phyloP scores from a whole-genome alignment of 179 eudicot genomes.

The Amaranthus tricolor region DNA sequence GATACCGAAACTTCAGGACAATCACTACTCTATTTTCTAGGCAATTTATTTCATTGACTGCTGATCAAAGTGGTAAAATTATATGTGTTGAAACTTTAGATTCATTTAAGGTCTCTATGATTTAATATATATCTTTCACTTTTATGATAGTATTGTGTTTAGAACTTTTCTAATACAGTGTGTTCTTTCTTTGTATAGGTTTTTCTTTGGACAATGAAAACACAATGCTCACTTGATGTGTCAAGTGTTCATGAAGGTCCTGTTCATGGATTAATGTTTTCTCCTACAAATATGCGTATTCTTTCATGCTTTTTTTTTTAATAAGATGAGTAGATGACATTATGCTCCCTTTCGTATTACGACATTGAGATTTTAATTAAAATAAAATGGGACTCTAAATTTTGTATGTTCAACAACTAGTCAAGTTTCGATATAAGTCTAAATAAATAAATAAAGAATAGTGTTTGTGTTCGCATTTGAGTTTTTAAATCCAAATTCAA shows the following conservation, averaged over 20 bases:
- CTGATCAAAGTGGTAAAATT: conserved; percentile 98
- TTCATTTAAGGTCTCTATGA: conserved; percentile 75
- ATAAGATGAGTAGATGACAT: too few relatives aligned
- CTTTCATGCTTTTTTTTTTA: conserved; percentile 11
- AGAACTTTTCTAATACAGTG: conserved; percentile 18
- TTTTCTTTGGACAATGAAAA: conserved; percentile 98
- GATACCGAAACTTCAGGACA: conserved; percentile 88
- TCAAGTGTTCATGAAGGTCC: conserved; percentile 96
- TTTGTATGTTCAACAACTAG: too few relatives aligned
- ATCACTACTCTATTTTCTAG: conserved; percentile 88
- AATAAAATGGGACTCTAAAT: too few relatives aligned
- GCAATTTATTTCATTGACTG: conserved; percentile 88
- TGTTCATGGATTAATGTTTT: conserved; percentile 91
- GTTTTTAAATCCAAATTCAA: too few relatives aligned
- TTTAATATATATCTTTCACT: background rate
- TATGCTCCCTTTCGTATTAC: too few relatives aligned
- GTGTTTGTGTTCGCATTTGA: too few relatives aligned
- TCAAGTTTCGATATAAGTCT: too few relatives aligned
- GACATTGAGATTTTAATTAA: too few relatives aligned
- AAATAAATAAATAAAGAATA: too few relatives aligned
- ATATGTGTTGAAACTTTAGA: conserved; percentile 98
- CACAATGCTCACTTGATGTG: conserved; percentile 86
- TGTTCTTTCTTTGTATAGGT: conserved; percentile 41
- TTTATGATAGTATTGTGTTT: background rate
- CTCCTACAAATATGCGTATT: conserved; percentile 74